Percentiles rank a stretch among this genome's conserved stretches.
phyloP scores from a whole-genome alignment of 805 yeast genomes.

The Ogataea minuta region DNA sequence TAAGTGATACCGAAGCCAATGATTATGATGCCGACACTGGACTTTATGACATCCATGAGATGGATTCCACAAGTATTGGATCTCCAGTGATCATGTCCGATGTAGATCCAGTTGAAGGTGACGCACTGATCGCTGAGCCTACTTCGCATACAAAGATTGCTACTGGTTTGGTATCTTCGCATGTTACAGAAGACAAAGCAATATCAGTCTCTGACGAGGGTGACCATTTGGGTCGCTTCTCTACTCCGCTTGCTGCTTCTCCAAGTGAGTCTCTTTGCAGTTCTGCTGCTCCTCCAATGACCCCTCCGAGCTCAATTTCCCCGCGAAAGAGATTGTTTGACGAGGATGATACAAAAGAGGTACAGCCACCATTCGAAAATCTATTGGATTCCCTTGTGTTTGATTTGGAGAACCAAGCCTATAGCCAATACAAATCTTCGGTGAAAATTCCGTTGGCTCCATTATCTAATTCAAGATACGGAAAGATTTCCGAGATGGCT shows the following conservation, averaged over 20 bases:
- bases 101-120: background rate
- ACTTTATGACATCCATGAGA: conserved; percentile 2
- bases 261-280: conserved; percentile 2
- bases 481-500: conserved; percentile 16
- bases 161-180: background rate
- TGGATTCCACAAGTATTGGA: background rate
- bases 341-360: background rate
- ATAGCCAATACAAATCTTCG: conserved; percentile 15
- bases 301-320: conserved; percentile 6
- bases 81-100: conserved; percentile 2
- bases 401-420: conserved; percentile 7
- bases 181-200: background rate
- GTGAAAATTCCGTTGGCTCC: conserved; percentile 18
- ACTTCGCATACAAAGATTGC: background rate
- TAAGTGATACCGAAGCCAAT: conserved; percentile 17
- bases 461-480: conserved; percentile 14
- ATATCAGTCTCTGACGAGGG: no score
- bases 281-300: background rate
- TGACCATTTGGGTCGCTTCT: background rate
- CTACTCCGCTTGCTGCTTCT: conserved; percentile 3
- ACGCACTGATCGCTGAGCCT: background rate
- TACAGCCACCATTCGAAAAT: background rate
- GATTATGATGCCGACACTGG: conserved; percentile 11
- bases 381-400: conserved; percentile 2
- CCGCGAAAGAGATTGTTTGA: conserved; percentile 5